phyloP scores from a whole-genome alignment of 208 protist genomes.

The Trypanosoma avium region DNA sequence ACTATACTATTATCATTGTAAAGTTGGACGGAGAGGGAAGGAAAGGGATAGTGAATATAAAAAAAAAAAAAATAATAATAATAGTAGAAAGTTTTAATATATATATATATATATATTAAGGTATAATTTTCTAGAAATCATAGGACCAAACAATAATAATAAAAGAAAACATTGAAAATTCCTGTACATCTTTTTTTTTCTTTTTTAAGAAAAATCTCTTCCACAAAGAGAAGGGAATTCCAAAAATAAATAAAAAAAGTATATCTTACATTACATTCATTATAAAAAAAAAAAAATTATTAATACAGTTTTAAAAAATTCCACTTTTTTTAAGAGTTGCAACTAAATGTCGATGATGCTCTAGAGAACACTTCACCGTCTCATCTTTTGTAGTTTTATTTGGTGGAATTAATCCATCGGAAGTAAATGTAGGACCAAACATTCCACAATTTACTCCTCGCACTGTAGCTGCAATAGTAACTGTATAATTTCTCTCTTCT shows the following conservation, averaged over 20 bases:
- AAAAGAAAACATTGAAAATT: too few relatives aligned
- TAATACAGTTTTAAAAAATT: slow-evolving; percentile 8
- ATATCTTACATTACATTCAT: neutral
- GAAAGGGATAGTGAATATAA: too few relatives aligned
- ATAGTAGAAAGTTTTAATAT: too few relatives aligned
- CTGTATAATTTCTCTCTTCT: slow-evolving; percentile 14
- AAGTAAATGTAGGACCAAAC: slow-evolving; percentile 25
- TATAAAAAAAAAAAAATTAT: slow-evolving; percentile 3
- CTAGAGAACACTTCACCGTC: slow-evolving; percentile 3
- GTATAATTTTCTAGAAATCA: too few relatives aligned
- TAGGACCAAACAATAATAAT: too few relatives aligned
- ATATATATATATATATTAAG: too few relatives aligned
- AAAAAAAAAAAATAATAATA: too few relatives aligned
- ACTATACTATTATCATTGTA: too few relatives aligned
- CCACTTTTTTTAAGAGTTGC: slow-evolving; percentile 5
- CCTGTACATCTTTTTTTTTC: too few relatives aligned
- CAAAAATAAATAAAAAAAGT: neutral
- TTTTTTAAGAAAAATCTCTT: too few relatives aligned
- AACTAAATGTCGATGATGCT: slow-evolving; percentile 25
- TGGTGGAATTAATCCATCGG: slow-evolving; percentile 20
- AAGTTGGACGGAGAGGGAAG: too few relatives aligned
- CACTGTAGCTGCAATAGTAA: slow-evolving; percentile 17
- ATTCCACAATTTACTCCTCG: slow-evolving; percentile 20
- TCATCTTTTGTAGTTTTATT: neutral
- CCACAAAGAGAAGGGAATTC: neutral